phyloP scores from a whole-genome alignment of 2,329 filamentous ascomycete genomes.

The Fusarium cicatricum region DNA sequence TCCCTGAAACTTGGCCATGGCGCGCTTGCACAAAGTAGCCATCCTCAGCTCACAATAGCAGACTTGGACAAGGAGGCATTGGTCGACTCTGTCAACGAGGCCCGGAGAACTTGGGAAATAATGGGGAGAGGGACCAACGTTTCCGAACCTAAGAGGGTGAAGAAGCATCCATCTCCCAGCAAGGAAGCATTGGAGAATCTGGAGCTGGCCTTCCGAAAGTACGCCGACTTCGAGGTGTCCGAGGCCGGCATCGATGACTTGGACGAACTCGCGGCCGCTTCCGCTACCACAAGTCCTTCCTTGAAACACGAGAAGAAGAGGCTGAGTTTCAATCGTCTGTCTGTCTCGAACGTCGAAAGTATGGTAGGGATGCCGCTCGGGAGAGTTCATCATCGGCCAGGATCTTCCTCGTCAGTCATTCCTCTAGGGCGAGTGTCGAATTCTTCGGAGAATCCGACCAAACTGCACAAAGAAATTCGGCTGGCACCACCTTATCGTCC shows the following conservation, averaged over 20 bases:
- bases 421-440: conserved; percentile 9
- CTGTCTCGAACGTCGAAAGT: conserved; percentile 26
- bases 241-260: conserved; percentile 28
- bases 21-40: background rate
- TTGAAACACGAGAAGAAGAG: conserved; percentile 44
- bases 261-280: conserved; percentile 45
- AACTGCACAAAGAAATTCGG: conserved; percentile 37
- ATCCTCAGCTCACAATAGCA: background rate
- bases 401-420: conserved; percentile 27
- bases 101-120: conserved; percentile 7
- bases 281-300: conserved; percentile 14
- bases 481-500: conserved; percentile 41
- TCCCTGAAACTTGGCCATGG: background rate
- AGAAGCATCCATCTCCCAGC: conserved; percentile 57
- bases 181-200: conserved; percentile 52
- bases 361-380: conserved; percentile 3
- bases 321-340: conserved; percentile 23
- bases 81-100: conserved; percentile 17
- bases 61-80: conserved; percentile 3
- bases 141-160: conserved; percentile 36
- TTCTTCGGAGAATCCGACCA: conserved; percentile 26
- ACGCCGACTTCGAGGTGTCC: conserved; percentile 36
- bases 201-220: conserved; percentile 47
- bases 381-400: conserved; percentile 14
- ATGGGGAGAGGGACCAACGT: background rate